These are phyloP conservation scores for Lactifluus rugatus DNA, from an alignment of 768 basidiomycete species.

Conservation along the genomic window DNA sequence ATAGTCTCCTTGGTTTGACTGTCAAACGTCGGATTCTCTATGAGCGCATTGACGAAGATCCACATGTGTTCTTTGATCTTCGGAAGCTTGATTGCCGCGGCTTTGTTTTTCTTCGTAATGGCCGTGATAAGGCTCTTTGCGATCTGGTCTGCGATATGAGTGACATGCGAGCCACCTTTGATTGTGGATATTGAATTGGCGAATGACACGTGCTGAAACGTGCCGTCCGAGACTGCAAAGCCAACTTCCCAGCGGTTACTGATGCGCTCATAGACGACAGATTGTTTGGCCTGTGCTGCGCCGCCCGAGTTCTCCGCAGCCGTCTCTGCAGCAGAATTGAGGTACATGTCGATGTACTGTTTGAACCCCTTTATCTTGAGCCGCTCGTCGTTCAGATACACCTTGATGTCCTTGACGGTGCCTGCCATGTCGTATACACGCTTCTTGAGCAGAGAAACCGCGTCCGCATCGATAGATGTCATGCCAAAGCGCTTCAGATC, in stretches of 20 bases:
- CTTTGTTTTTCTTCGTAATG: constrained; percentile 97
- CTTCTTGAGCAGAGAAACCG: constrained; percentile 76
- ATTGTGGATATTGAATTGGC: constrained; percentile 95
- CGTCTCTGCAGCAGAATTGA: constrained; percentile 64
- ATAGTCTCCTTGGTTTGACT: constrained; percentile 97
- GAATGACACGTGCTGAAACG: constrained; percentile 91
- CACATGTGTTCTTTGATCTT: constrained; percentile 98
- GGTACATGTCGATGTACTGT: constrained; percentile 91
- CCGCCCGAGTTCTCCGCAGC: constrained; percentile 64
- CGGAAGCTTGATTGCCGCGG: constrained; percentile 81
- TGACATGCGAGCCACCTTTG: constrained; percentile 94
- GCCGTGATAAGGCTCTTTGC: constrained; percentile 72
- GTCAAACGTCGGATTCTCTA: constrained; percentile 98
- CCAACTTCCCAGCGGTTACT: constrained; percentile 88
- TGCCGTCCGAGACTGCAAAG: constrained; percentile 87
- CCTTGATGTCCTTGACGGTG: constrained; percentile 88
- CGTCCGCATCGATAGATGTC: constrained; percentile 85
- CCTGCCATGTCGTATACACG: constrained; percentile 97
- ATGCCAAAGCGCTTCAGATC: constrained; percentile 90
- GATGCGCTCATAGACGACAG: constrained; percentile 73
- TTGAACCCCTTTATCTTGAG: constrained; percentile 94
- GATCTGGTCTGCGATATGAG: constrained; percentile 75
- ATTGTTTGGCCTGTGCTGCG: constrained; percentile 67
- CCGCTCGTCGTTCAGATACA: constrained; percentile 84
- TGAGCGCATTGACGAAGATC: constrained; percentile 91